A percentile compares a stretch with the other conserved stretches of the same genome.
These are phyloP conservation scores for Yamadazyma trypodendri DNA, from an alignment of 1,139 yeast species.

Conservation along the genomic window DNA sequence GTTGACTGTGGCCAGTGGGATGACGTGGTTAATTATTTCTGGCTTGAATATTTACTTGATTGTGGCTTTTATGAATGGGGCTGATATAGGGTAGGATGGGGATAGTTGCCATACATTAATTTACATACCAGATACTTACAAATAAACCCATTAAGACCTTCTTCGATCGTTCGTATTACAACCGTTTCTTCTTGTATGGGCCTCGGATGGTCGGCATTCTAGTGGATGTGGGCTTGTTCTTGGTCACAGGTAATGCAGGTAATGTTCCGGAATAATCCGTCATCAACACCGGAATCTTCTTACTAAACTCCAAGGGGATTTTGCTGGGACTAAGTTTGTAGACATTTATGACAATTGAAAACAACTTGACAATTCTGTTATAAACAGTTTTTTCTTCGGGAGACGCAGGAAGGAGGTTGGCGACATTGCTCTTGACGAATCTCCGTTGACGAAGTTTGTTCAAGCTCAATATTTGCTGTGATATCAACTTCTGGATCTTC, in stretches of 20 bases:
- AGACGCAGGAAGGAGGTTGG: slow-evolving; percentile 29
- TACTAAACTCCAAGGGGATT: slow-evolving; percentile 36
- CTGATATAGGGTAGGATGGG: too few relatives aligned
- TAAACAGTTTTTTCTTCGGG: slow-evolving; percentile 29
- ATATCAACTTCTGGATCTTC: slow-evolving; percentile 51
- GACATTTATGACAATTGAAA: slow-evolving; percentile 30
- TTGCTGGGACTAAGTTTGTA: slow-evolving; percentile 26
- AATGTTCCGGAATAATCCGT: slow-evolving; percentile 76
- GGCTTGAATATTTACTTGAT: slow-evolving; percentile 73
- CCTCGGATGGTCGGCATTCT: slow-evolving; percentile 44
- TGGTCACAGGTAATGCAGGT: slow-evolving; percentile 53
- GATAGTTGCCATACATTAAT: too few relatives aligned
- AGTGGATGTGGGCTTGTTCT: slow-evolving; percentile 22
- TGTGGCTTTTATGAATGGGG: slow-evolving; percentile 65
- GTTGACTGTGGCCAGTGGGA: slow-evolving; percentile 53
- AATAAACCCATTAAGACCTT: too few relatives aligned
- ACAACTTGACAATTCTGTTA: slow-evolving; percentile 43
- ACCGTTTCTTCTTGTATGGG: slow-evolving; percentile 37
- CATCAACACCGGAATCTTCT: slow-evolving; percentile 65
- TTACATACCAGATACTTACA: background rate
- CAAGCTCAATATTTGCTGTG: slow-evolving; percentile 53
- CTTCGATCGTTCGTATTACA: too few relatives aligned
- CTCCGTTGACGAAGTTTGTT: slow-evolving; percentile 66
- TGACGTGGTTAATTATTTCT: slow-evolving; percentile 72
- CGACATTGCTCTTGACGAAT: slow-evolving; percentile 32